These are phyloP conservation scores for Naganishia friedmannii DNA, from an alignment of 768 basidiomycete genomes.

Conservation along the genomic window DNA sequence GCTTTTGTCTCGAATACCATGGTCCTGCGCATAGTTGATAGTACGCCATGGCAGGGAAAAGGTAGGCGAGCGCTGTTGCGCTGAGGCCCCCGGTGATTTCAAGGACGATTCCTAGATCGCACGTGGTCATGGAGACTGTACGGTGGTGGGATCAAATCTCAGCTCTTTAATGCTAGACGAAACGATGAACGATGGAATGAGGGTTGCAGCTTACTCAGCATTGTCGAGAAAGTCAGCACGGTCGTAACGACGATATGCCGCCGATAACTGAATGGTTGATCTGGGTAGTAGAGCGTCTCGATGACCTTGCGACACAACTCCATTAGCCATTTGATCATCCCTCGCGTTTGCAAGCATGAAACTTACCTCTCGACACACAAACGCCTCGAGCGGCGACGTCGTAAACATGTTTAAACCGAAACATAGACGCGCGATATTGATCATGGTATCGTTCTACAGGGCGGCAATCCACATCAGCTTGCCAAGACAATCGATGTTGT, in stretches of 20 bases:
- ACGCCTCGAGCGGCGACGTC: slow-evolving; percentile 89
- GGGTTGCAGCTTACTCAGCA: slow-evolving; percentile 63
- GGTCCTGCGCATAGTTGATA: slow-evolving; percentile 52
- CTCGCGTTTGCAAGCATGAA: not conserved
- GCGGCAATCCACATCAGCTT: slow-evolving; percentile 13
- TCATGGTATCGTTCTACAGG: slow-evolving; percentile 72
- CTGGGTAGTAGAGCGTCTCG: slow-evolving; percentile 92
- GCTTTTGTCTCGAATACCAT: slow-evolving; percentile 68
- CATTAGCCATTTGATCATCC: not conserved
- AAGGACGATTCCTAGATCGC: slow-evolving; percentile 95
- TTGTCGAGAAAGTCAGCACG: slow-evolving; percentile 71
- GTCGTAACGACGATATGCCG: slow-evolving; percentile 90
- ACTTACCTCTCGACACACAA: slow-evolving; percentile 89
- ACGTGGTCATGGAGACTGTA: slow-evolving; percentile 82
- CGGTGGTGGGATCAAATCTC: not conserved
- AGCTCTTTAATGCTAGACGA: not conserved
- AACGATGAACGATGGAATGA: not conserved
- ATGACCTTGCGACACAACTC: slow-evolving; percentile 63
- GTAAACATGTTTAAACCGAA: slow-evolving; percentile 98
- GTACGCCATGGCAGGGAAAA: slow-evolving; percentile 55
- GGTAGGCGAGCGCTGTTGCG: slow-evolving; percentile 76
- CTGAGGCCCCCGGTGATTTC: slow-evolving; percentile 94
- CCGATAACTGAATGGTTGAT: slow-evolving; percentile 73
- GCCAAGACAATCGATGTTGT: not conserved
- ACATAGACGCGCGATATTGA: slow-evolving; percentile 91